These are phyloP conservation scores for Plasmodium vivax DNA, from an alignment of 169 alveolate species.

Conservation along the genomic window DNA sequence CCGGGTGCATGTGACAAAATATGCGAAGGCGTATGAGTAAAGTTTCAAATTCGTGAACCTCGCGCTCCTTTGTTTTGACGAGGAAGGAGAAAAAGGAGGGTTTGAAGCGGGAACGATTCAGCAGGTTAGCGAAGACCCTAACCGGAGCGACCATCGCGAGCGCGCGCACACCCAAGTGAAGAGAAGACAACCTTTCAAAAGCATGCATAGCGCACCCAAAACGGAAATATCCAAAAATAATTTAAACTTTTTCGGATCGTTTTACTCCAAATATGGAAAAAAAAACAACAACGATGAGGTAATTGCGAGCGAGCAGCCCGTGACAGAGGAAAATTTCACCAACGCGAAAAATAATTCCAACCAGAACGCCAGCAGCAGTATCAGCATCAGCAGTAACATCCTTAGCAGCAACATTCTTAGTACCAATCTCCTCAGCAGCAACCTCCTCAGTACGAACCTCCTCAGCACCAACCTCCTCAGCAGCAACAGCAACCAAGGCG, in stretches of 20 bases:
- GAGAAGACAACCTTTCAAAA: neutral
- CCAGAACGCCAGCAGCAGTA: neutral
- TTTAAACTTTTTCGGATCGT: slow-evolving; percentile 33
- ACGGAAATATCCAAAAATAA: slow-evolving; percentile 30
- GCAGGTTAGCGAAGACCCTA: neutral
- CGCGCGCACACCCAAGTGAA: neutral
- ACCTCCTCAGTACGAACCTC: neutral
- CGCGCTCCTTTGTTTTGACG: neutral
- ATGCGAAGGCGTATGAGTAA: neutral
- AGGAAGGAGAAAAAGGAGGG: neutral
- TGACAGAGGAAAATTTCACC: neutral
- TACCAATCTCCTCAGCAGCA: neutral
- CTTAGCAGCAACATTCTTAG: neutral
- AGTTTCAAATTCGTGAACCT: neutral
- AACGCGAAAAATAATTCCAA: neutral
- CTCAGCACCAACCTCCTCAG: neutral
- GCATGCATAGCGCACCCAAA: slow-evolving; percentile 34
- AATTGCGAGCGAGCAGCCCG: neutral
- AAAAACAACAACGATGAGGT: slow-evolving; percentile 13
- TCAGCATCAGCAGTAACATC: neutral
- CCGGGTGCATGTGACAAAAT: neutral
- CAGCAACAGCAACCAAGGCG: neutral
- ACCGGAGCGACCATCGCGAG: neutral
- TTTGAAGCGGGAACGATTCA: neutral
- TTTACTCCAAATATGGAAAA: slow-evolving; percentile 44